Evolutionary conservation across 2,329 filamentous ascomycete species (phyloP).

Genomic region (Ceratocystis cacaofunesta): DNA sequence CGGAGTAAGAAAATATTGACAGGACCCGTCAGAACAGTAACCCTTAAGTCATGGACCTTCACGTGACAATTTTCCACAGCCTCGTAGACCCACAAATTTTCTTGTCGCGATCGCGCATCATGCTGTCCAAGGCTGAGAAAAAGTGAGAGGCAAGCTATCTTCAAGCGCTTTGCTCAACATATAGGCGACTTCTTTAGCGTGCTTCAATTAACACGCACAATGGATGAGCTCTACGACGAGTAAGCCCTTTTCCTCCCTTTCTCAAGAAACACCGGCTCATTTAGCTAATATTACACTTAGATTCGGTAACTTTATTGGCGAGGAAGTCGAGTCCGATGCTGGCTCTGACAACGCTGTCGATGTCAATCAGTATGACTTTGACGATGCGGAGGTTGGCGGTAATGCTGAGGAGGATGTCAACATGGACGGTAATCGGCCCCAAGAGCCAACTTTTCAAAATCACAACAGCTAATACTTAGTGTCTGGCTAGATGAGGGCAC

Average conservation of each 20-base stretch:
- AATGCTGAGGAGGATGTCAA: conserved; percentile 82
- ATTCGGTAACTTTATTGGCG: conserved; percentile 97
- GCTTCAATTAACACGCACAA: conserved; percentile 26
- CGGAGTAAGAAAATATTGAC: not conserved
- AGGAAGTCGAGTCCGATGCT: conserved; percentile 70
- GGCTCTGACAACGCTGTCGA: conserved; percentile 66
- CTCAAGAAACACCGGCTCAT: not conserved
- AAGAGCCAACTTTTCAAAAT: not conserved
- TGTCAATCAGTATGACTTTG: conserved; percentile 66
- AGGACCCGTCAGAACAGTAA: not conserved
- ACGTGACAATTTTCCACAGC: conserved; percentile 13
- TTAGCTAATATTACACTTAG: conserved; percentile 30
- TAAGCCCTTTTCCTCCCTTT: conserved; percentile 28
- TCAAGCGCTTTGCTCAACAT: not conserved
- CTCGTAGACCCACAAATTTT: conserved; percentile 17
- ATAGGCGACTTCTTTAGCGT: not conserved
- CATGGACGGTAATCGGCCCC: conserved; percentile 50
- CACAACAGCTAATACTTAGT: conserved; percentile 2
- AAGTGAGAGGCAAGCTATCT: not conserved
- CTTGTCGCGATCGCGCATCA: conserved; percentile 17
- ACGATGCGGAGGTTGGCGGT: conserved; percentile 46
- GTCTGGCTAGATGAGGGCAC: conserved; percentile 47
- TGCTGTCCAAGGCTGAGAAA: conserved; percentile 15
- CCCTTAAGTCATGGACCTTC: not conserved
- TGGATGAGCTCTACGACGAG: conserved; percentile 98